Base-by-base conservation (phyloP, 805 yeast genomes). In the Starmerella bombicola region DNA sequence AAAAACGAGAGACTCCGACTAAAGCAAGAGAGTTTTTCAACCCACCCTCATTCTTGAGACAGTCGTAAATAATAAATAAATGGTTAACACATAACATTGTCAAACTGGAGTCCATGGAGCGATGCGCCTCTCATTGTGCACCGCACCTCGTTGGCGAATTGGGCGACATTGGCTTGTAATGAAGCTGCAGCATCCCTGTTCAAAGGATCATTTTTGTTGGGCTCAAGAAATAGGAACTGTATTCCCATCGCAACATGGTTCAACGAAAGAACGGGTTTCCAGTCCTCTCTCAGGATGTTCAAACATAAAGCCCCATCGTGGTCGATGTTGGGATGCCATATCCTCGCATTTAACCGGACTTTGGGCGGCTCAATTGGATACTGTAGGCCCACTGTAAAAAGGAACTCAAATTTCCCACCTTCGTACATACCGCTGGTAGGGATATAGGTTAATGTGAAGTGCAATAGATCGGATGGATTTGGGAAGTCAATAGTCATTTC, bases 341-440 rank as follows among this genome's bases (percentile, higher is more conserved):
- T 81, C 55, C 69, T 76, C 39, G 76, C 71, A 23, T 66, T 39
- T 52, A 93, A 80, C 50, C 71, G 69, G 40, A 85, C 84, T 55
- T 76, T 80, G 8, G 98, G 98, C 7, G 96, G 85, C 37, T 81
- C 91, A 42, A 86, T 91, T 2, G 98, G 98, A 60, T 77, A 88
- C 50, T 75, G 77, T 30, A 74, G 75, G 36, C 74, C 72, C 30
- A 86, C 68, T 24, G 63, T 65, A 34, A 86, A 73, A n/a, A 66
- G 64, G 58, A 88, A 88, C 17, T 57, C 57, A 61, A 88, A 82
- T n/a, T 45, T 51, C 1, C 94, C 94, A n/a, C 68, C 66, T 33
- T 62, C 56, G 55, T 83, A 83, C 54, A 69, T 70, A 5, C 95
- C 95, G 52, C 77, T 80, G 41, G 70, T 75, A 2, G 95, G 94